Base-by-base conservation (phyloP, 129 eudicot genomes). In the Cynara cardunculus region DNA sequence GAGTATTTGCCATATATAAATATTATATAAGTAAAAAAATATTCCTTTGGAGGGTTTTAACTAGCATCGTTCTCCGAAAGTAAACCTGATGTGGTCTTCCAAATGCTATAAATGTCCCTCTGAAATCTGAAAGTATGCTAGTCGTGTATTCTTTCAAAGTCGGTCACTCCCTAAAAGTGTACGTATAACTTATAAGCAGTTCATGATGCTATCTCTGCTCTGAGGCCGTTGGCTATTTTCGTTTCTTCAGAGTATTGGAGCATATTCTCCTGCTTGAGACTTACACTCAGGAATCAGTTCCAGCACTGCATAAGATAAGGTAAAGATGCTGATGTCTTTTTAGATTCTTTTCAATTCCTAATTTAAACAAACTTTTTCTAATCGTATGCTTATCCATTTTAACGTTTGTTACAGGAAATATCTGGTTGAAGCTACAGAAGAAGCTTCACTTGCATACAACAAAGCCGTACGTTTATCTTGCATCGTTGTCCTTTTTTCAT, bases 301-400 rank as follows among this genome's bases (percentile, higher is more conserved):
- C 97, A 7, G 98, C 99, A 69, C 91, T 96, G 76, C 99, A 92
- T 75, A 91, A 91, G 75, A 92, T 96, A 83, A 89, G 99, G 99
- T 92, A 81, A 78, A 74, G 21, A 65, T 53, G 27, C 14, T 67
- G 34, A 66, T 11, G 21, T 14, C 46, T 59, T 72, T 13, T 7
- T 12, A 16, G 39, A n/a, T 10, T 25, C 0, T 32, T 46, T 82
- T 41, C 28, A 7, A 3, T 6, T 83, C 72, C 31, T 11, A 73
- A 22, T 46, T 75, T 32, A 49, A 31, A 66, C 27, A 30, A 16
- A 30, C 59, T 30, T 72, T 31, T 56, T 9, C 9, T 4, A n/a
- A 44, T 39, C 16, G 5, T 56, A 26, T 16, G 69, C 0, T 61
- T 39, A 13, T 73, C 4, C 6, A 64, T 28, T 78, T 65, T 71